Evolutionary conservation across 164 flowering plant species (phyloP).

Genomic region (Chimonanthus praecox): DNA sequence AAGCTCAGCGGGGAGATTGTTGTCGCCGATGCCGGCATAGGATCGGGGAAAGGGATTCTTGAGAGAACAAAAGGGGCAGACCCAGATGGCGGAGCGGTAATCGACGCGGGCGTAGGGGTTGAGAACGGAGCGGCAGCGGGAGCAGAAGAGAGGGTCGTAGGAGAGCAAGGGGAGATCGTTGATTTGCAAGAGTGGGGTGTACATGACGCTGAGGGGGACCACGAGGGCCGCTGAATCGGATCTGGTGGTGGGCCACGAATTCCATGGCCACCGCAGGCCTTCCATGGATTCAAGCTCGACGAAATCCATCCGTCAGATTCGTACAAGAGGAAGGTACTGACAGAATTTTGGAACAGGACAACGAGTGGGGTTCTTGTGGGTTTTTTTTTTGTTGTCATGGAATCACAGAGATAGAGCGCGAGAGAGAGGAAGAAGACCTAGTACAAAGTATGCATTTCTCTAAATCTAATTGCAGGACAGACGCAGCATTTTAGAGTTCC

Average conservation of each 20-base stretch:
- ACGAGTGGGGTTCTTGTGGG: neutral
- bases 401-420: too few species aligned
- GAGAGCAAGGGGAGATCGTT: constrained; percentile 67
- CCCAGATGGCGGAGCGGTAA: constrained; percentile 67
- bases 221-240: constrained; percentile 48
- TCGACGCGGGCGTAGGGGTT: constrained; percentile 96
- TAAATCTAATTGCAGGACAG: too few species aligned
- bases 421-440: too few species aligned
- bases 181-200: constrained; percentile 66
- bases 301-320: constrained; percentile 60
- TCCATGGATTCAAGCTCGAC: constrained; percentile 80
- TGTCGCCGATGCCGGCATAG: constrained; percentile 58
- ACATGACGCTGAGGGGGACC: constrained; percentile 70
- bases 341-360: too few species aligned
- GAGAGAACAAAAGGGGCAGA: constrained; percentile 69
- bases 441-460: too few species aligned
- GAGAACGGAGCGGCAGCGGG: constrained; percentile 52
- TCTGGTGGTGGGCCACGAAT: constrained; percentile 79
- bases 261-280: constrained; percentile 96
- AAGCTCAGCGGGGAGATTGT: constrained; percentile 87
- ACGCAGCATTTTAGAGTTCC: too few species aligned
- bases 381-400: neutral
- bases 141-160: constrained; percentile 71
- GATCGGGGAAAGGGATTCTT: constrained; percentile 64
- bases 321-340: too few species aligned